phyloP scores from a whole-genome alignment of 257 asterid species.

The Agastache rugosa region DNA sequence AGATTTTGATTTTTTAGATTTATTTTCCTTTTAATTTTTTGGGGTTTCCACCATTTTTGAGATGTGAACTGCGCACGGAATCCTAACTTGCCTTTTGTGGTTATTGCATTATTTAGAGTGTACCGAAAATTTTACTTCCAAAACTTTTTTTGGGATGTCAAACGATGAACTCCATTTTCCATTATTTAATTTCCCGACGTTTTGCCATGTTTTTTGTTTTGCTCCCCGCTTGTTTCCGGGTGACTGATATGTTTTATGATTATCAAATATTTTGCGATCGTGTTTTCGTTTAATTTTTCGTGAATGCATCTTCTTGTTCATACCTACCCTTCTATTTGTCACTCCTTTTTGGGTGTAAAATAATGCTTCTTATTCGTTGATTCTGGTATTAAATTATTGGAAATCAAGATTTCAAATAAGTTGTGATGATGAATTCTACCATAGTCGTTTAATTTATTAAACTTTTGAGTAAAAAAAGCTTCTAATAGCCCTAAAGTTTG shows the following conservation, averaged over 20 bases:
- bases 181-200: conserved; percentile 3
- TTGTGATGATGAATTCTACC: conserved; percentile 1
- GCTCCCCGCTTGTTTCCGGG: neutral
- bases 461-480: neutral
- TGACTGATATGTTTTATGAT: neutral
- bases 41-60: neutral
- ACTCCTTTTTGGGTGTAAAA: neutral
- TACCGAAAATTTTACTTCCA: conserved; percentile 15
- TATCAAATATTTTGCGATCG: neutral
- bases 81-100: conserved; percentile 37
- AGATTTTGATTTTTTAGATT: neutral
- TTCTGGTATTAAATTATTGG: neutral
- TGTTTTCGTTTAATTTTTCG: neutral
- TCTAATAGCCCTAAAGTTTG: neutral
- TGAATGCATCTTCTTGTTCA: conserved; percentile 4
- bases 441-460: neutral
- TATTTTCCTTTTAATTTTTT: neutral
- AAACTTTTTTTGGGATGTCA: conserved; percentile 17
- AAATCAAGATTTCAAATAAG: neutral
- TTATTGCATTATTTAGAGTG: conserved; percentile 22
- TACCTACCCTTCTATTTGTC: neutral
- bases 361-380: neutral
- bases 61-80: conserved; percentile 34
- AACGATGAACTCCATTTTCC: neutral
- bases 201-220: neutral